A percentile compares a stretch with the other conserved stretches of the same genome.
These are phyloP conservation scores for Lasiodiplodia theobromae DNA, from an alignment of 2,329 filamentous ascomycete species.

Conservation along the genomic window DNA sequence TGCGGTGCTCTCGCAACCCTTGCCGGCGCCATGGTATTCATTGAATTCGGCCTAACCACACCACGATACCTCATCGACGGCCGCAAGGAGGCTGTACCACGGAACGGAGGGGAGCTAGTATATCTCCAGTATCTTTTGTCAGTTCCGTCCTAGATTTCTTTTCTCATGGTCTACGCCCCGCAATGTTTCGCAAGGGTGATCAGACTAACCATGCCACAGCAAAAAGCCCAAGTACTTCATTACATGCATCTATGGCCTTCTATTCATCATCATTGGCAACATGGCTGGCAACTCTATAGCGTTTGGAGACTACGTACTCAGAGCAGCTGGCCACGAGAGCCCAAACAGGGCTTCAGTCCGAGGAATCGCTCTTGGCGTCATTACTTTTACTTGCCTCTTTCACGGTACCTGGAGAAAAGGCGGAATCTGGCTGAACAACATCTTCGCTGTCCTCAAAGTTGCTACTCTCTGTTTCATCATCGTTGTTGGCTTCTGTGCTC, in stretches of 20 bases:
- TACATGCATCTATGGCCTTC: conserved; percentile 55
- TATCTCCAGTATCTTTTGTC: conserved; percentile 55
- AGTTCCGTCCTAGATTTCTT: not conserved
- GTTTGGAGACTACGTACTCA: conserved; percentile 52
- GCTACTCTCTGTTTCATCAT: conserved; percentile 57
- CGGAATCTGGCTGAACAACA: conserved; percentile 60
- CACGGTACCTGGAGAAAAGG: conserved; percentile 58
- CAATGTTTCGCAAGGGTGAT: not conserved
- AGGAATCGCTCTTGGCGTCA: conserved; percentile 56
- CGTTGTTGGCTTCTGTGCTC: conserved; percentile 45
- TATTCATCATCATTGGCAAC: conserved; percentile 57
- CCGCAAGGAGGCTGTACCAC: conserved; percentile 32
- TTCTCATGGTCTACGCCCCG: not conserved
- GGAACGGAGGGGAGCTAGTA: conserved; percentile 37
- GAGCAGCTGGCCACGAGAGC: conserved; percentile 42
- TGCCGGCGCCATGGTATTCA: conserved; percentile 33
- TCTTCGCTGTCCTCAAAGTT: conserved; percentile 60
- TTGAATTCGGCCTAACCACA: conserved; percentile 36
- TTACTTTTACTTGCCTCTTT: conserved; percentile 56
- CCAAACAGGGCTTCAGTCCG: conserved; percentile 46
- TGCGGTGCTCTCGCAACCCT: conserved; percentile 32
- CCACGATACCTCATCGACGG: conserved; percentile 36
- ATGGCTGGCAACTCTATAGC: conserved; percentile 58
- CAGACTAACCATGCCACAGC: not conserved
- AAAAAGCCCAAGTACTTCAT: conserved; percentile 44